These are phyloP conservation scores for Arthrobotrys megalospora DNA, from an alignment of 2,329 filamentous ascomycete species.

Conservation along the genomic window DNA sequence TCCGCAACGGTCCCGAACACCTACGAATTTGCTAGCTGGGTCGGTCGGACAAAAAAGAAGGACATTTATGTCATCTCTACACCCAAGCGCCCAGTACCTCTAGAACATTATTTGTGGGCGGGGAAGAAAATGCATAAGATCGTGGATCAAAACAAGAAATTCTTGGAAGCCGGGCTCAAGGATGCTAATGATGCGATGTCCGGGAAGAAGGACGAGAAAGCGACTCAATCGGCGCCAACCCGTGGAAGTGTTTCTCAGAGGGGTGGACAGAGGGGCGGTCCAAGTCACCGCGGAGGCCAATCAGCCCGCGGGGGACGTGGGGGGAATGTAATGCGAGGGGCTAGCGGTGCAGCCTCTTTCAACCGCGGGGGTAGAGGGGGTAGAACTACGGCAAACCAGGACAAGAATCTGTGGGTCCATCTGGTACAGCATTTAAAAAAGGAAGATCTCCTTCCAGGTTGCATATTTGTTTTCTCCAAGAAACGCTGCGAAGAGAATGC, in stretches of 20 bases:
- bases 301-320: constrained; percentile 69
- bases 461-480: constrained; percentile 99
- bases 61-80: constrained; percentile 99
- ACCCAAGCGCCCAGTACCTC: constrained; percentile 90
- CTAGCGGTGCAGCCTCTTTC: constrained; percentile 69
- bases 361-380: constrained; percentile 87
- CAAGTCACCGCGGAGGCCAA: constrained; percentile 72
- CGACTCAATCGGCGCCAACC: constrained; percentile 64
- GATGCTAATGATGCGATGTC: constrained; percentile 86
- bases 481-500: constrained; percentile 98
- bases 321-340: constrained; percentile 71
- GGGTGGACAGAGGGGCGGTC: constrained; percentile 71
- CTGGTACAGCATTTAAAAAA: constrained; percentile 92
- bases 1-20: constrained; percentile 98
- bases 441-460: constrained; percentile 87
- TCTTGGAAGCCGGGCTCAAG: constrained; percentile 86
- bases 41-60: constrained; percentile 97
- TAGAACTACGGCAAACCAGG: constrained; percentile 89
- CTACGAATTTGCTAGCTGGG: constrained; percentile 97
- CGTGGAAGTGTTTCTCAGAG: constrained; percentile 66
- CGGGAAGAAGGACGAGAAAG: constrained; percentile 82
- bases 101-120: constrained; percentile 97
- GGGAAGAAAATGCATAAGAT: constrained; percentile 94
- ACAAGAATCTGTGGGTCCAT: constrained; percentile 97
- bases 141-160: constrained; percentile 91